These are phyloP conservation scores for Lactifluus hygrophoroides DNA, from an alignment of 768 basidiomycete species.

Conservation along the genomic window DNA sequence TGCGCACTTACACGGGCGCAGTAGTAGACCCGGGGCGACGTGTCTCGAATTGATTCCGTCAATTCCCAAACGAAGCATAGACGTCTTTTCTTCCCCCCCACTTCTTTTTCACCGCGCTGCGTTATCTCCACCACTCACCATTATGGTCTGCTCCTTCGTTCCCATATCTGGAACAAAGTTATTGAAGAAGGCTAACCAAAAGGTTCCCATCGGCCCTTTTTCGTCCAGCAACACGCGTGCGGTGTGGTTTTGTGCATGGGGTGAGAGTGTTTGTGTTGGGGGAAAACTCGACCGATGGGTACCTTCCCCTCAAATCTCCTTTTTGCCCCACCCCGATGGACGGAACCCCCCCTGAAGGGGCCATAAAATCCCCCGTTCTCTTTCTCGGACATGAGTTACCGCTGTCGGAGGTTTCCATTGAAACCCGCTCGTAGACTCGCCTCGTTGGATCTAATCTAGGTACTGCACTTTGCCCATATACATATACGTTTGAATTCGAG, in stretches of 20 bases:
- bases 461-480: background rate
- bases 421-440: background rate
- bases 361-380: constrained; percentile 7
- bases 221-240: background rate
- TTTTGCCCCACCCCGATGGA: background rate
- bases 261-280: no score
- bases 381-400: background rate
- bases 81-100: background rate
- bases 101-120: no score
- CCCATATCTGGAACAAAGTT: constrained; percentile 10
- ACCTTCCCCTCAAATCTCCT: no score
- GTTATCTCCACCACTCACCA: constrained; percentile 1
- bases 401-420: constrained; percentile 8
- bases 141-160: background rate
- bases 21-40: background rate
- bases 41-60: background rate
- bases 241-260: background rate
- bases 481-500: background rate
- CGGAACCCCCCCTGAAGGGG: background rate
- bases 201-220: background rate
- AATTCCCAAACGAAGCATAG: background rate
- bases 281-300: no score
- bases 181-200: background rate
- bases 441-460: background rate
- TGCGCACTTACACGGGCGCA: background rate